Conservation (phyloP, 176 grass and related monocot species). For the Avena eriantha region DNA sequence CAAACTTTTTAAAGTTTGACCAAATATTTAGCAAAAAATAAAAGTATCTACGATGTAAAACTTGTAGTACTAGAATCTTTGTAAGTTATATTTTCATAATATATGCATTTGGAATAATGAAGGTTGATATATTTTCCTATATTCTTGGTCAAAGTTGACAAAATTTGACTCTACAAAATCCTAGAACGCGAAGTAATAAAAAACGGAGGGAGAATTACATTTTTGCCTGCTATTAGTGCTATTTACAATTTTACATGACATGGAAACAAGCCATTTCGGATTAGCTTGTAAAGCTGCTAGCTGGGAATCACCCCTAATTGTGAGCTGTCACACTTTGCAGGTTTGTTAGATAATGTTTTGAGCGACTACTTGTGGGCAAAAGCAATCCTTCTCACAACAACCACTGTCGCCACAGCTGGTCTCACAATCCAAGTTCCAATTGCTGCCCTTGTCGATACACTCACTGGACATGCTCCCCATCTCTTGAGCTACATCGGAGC, state of each 20-base stretch:
- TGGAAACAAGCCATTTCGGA: not conserved
- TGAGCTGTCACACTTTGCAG: constrained; percentile 43
- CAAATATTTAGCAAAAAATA: no score
- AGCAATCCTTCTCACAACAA: constrained; percentile 88
- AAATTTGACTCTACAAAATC: no score
- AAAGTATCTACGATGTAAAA: no score
- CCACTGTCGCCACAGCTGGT: constrained; percentile 94
- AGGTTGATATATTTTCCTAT: no score
- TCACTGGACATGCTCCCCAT: constrained; percentile 82
- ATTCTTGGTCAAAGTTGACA: no score
- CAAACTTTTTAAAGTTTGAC: no score
- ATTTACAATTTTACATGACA: not conserved
- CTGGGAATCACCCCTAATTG: constrained; percentile 21
- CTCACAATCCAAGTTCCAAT: constrained; percentile 95
- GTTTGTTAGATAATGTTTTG: constrained; percentile 94
- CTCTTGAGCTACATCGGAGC: constrained; percentile 74
- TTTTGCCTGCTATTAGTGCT: not conserved
- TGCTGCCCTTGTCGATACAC: constrained; percentile 78
- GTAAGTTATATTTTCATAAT: no score
- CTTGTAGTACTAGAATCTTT: no score
- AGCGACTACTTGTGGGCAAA: constrained; percentile 98
- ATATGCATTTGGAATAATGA: no score
- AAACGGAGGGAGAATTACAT: no score
- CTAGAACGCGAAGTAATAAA: no score
- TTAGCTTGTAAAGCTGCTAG: not conserved